Conservation (phyloP, 805 yeast species). For the Tetrapisispora taiwanensis region DNA sequence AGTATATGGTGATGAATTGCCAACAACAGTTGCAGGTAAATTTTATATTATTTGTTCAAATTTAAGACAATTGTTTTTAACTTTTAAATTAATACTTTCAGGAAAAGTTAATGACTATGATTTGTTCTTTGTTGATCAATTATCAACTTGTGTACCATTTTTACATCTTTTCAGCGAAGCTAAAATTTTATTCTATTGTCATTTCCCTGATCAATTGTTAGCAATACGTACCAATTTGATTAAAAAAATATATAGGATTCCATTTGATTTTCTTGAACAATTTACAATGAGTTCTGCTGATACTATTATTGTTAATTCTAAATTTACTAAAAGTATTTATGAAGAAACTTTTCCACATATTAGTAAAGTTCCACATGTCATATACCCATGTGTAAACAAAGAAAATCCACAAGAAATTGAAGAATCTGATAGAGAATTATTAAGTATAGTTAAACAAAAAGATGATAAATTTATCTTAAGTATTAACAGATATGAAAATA, state of each 20-base stretch:
- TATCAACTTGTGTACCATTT: conserved; percentile 71
- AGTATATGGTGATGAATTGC: conserved; percentile 78
- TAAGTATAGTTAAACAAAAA: conserved; percentile 9
- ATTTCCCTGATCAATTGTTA: conserved; percentile 84
- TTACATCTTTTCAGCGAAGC: conserved; percentile 35
- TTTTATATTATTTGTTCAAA: conserved; percentile 77
- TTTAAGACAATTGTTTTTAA: conserved; percentile 66
- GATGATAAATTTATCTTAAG: conserved; percentile 45
- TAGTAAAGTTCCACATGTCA: conserved; percentile 24
- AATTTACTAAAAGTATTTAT: conserved; percentile 67
- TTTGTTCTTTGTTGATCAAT: conserved; percentile 76
- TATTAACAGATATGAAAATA: conserved; percentile 80
- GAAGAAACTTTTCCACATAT: conserved; percentile 46
- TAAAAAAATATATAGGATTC: conserved; percentile 60
- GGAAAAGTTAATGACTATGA: conserved; percentile 49
- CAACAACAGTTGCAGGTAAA: conserved; percentile 54
- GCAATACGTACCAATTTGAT: conserved; percentile 47
- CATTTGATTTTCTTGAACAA: conserved; percentile 81
- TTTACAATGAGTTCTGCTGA: conserved; percentile 71
- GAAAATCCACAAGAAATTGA: conserved; percentile 16
- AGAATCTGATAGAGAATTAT: conserved; percentile 10
- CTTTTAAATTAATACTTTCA: conserved; percentile 35
- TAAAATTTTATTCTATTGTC: conserved; percentile 78
- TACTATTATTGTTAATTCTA: conserved; percentile 74
- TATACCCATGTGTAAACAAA: conserved; percentile 59